These are phyloP conservation scores for Quercus lobata DNA, from an alignment of 331 rosid species.

Conservation along the genomic window DNA sequence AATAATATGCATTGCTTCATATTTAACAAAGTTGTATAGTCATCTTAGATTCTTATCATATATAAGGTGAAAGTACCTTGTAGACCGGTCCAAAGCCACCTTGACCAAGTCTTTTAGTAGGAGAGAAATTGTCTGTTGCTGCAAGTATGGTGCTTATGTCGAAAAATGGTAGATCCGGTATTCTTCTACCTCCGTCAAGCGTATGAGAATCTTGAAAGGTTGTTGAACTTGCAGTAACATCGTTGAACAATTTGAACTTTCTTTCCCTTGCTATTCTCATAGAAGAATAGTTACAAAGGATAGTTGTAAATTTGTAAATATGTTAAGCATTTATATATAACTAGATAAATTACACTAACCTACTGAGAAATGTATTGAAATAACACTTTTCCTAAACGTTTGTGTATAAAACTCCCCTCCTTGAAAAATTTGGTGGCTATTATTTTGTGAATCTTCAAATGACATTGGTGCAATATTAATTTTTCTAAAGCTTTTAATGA, in stretches of 20 bases:
- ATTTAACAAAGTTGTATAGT: neutral
- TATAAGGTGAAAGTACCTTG: slow-evolving; percentile 17
- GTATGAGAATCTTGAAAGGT: neutral
- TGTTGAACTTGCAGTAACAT: neutral
- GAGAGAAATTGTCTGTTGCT: slow-evolving; percentile 34
- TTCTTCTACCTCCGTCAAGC: neutral
- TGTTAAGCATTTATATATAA: neutral
- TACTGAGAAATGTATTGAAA: too few species aligned
- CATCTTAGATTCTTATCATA: neutral
- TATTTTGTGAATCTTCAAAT: too few species aligned
- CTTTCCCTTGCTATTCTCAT: neutral
- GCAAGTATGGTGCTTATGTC: slow-evolving; percentile 15
- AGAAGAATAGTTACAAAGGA: neutral
- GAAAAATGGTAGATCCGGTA: slow-evolving; percentile 7
- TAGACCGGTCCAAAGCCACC: slow-evolving; percentile 53
- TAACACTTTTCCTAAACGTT: too few species aligned
- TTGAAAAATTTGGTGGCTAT: too few species aligned
- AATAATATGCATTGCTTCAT: neutral
- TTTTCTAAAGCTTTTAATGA: too few species aligned
- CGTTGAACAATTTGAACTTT: neutral
- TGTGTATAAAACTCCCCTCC: too few species aligned
- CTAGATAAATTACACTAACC: too few species aligned
- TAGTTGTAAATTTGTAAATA: neutral
- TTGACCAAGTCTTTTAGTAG: slow-evolving; percentile 32
- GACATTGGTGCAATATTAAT: too few species aligned